These are phyloP conservation scores for Pseudodiploospora longispora DNA, from an alignment of 2,329 filamentous ascomycete genomes.

Conservation along the genomic window DNA sequence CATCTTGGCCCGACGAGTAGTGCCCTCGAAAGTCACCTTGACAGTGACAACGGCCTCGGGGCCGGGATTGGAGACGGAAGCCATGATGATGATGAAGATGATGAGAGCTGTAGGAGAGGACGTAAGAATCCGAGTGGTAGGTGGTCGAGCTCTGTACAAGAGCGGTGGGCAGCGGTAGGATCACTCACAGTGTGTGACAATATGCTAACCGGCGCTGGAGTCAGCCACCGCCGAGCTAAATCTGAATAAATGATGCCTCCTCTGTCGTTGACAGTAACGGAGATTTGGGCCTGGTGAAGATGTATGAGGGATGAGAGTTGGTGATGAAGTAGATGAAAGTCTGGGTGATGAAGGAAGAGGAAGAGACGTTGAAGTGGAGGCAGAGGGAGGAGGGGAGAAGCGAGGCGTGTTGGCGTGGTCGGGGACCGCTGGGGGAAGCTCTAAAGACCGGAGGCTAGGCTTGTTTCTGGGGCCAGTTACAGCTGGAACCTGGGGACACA, in stretches of 20 bases:
- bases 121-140: background rate
- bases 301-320: slow-evolving; percentile 2
- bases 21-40: slow-evolving; percentile 73
- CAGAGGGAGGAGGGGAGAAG: slow-evolving; percentile 11
- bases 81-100: slow-evolving; percentile 4
- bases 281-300: background rate
- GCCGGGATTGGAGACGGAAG: slow-evolving; percentile 6
- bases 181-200: background rate
- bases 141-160: background rate
- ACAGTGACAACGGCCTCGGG: slow-evolving; percentile 55
- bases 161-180: background rate
- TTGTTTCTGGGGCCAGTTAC: too few relatives aligned
- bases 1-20: slow-evolving; percentile 78
- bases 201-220: background rate
- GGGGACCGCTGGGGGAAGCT: background rate
- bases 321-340: slow-evolving; percentile 2
- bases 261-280: slow-evolving; percentile 1
- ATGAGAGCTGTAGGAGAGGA: background rate
- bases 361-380: slow-evolving; percentile 6
- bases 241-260: slow-evolving; percentile 3
- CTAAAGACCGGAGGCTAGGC: background rate
- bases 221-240: background rate
- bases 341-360: background rate
- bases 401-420: slow-evolving; percentile 11
- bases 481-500: too few relatives aligned